Base-by-base conservation (phyloP, 441 rosid genomes). In the Oxalis stricta region DNA sequence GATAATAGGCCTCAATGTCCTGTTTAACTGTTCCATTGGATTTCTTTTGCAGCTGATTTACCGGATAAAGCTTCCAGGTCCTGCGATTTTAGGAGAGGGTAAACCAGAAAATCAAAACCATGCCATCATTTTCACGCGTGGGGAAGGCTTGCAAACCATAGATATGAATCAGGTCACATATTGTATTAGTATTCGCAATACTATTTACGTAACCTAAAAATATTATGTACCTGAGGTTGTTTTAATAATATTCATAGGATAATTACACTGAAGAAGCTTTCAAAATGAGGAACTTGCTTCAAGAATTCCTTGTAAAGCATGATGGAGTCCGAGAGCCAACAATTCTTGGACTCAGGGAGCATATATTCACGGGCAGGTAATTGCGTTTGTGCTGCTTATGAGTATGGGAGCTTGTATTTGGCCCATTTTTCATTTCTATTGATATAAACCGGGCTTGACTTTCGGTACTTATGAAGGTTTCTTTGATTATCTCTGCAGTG, bases 191-290 rank as follows among this genome's bases (percentile, higher is more conserved):
- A 1, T 7, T n/a, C 21, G 11, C 31, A 11, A 11, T 23, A 16
- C 10, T 29, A 33, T 24, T 16, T 18, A 19, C 3, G n/a, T 23
- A 18, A 28, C 40, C 29, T 11, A 2, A 46, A 15, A 8, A 26
- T 22, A 26, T 35, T 11, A 29, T 26, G 30, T 44, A 43, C 14
- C 41, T 46, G 23, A 57, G 38, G 38, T 54, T 23, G 21, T 29
- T 5, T 1, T 30, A 39, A 18, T 39, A 35, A 16, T 0, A 22
- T 37, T 28, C 26, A 50, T 51, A 81, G 91, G 91, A 81, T 53
- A 81, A 77, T 50, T 81, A 77, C 66, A 68, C 77, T 75, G 86
- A 81, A 62, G 86, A 81, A 70, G 76, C 91, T 42, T 67, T 72
- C 23, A 81, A 81, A 64, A 77, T 81, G 91, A 77, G 91, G 68